phyloP scores from a whole-genome alignment of 2,329 filamentous ascomycete genomes.

The Penicillium sp. region DNA sequence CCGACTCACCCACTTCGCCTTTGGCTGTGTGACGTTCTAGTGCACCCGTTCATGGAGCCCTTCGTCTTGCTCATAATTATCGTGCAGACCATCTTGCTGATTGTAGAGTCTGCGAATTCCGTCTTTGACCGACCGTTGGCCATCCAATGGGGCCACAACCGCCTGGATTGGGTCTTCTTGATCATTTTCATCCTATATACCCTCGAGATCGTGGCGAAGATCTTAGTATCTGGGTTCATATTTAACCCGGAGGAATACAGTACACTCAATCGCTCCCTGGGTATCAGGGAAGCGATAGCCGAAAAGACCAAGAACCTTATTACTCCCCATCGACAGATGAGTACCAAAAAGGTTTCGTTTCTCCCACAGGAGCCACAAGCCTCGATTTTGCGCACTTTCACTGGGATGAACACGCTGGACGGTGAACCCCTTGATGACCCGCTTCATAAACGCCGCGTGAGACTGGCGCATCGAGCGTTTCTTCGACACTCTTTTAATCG shows the following conservation, averaged over 20 bases:
- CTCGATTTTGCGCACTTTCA: constrained; percentile 71
- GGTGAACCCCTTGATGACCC: constrained; percentile 55
- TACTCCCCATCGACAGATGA: constrained; percentile 69
- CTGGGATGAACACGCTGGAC: constrained; percentile 62
- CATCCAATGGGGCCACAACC: constrained; percentile 56
- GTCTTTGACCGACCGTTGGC: constrained; percentile 61
- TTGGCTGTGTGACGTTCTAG: constrained; percentile 73
- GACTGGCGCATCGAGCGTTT: constrained; percentile 86
- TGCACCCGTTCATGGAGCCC: constrained; percentile 82
- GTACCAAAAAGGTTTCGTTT: constrained; percentile 51
- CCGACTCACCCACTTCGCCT: constrained; percentile 70
- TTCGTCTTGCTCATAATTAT: constrained; percentile 82
- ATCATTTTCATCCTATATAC: constrained; percentile 85
- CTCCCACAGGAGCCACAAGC: constrained; percentile 34
- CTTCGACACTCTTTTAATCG: constrained; percentile 93
- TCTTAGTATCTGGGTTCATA: constrained; percentile 89
- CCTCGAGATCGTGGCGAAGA: constrained; percentile 71
- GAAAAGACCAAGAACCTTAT: constrained; percentile 76
- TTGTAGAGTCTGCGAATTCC: constrained; percentile 70
- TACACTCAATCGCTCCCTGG: constrained; percentile 73
- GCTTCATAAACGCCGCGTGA: constrained; percentile 72
- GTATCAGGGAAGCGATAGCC: constrained; percentile 66
- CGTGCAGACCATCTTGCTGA: constrained; percentile 79
- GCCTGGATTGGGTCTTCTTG: constrained; percentile 74
- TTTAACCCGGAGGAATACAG: constrained; percentile 89